Evolutionary conservation across 306 rosid genomes (phyloP).

Genomic region (Cucumis cinereus): DNA sequence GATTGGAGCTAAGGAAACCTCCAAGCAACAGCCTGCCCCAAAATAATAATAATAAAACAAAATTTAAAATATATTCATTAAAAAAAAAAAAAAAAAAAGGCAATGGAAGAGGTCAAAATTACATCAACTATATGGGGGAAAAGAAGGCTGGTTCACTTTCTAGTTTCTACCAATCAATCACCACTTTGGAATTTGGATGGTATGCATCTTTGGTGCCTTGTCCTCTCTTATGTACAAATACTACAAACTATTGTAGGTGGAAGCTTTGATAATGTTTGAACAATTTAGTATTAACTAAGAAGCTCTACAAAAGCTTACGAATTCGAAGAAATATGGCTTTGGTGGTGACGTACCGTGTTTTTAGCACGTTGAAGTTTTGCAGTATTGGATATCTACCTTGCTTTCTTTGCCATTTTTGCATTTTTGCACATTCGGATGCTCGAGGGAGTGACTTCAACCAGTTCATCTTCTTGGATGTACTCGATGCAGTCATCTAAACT

Average conservation of each 20-base stretch:
- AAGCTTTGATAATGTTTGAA: background rate
- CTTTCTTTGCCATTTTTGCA: constrained; percentile 62
- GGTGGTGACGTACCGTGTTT: background rate
- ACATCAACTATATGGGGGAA: background rate
- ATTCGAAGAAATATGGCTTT: background rate
- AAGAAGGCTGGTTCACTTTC: background rate
- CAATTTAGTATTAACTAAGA: background rate
- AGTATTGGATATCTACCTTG: constrained; percentile 18
- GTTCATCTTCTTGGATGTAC: constrained; percentile 96
- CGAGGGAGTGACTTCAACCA: constrained; percentile 74
- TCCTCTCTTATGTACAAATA: constrained; percentile 4
- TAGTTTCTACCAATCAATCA: background rate
- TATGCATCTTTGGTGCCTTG: background rate
- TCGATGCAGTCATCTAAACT: constrained; percentile 97
- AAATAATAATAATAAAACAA: background rate
- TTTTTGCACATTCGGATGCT: constrained; percentile 87
- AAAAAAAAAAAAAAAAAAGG: too few species aligned
- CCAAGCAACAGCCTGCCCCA: background rate
- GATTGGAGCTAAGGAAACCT: background rate
- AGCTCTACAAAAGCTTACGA: background rate
- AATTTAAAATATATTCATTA: too few species aligned
- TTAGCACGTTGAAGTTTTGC: background rate
- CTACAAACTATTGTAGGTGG: background rate
- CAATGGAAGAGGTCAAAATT: background rate
- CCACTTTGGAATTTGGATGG: background rate